These are phyloP conservation scores for Suhomyces prunicola DNA, from an alignment of 805 yeast species.

Conservation along the genomic window DNA sequence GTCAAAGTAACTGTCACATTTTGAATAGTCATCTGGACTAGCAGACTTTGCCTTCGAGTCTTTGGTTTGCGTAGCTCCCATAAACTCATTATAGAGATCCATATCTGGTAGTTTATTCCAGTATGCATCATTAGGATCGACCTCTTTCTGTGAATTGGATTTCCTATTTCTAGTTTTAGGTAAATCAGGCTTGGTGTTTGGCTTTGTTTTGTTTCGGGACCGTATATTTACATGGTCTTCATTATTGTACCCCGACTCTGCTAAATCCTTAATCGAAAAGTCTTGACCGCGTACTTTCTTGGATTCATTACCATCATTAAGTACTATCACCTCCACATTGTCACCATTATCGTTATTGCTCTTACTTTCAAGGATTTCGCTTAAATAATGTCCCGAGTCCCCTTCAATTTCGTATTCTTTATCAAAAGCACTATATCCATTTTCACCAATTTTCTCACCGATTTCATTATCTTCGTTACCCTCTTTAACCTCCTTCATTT, in stretches of 20 bases:
- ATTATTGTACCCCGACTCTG: not conserved
- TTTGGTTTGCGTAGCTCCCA: conserved; percentile 7
- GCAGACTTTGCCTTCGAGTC: not conserved
- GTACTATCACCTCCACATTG: not conserved
- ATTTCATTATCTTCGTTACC: not conserved
- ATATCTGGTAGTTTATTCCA: conserved; percentile 22
- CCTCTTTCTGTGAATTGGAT: not conserved
- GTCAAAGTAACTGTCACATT: not conserved
- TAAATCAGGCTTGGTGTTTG: not conserved
- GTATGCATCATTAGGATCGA: conserved; percentile 21
- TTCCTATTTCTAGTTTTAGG: not conserved
- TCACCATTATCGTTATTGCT: not conserved
- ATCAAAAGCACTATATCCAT: not conserved
- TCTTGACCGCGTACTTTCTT: not conserved
- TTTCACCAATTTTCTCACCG: not conserved
- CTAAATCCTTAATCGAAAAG: not conserved
- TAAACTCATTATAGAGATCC: conserved; percentile 13
- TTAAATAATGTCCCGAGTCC: not conserved
- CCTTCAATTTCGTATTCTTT: not conserved
- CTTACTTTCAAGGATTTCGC: not conserved
- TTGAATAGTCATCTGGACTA: not conserved
- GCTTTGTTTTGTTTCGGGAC: not conserved
- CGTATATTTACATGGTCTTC: not conserved
- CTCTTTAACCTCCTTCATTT: not conserved
- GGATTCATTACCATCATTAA: not conserved